phyloP scores from a whole-genome alignment of 1,139 yeast species.

The Groenewaldozyma sp. region DNA sequence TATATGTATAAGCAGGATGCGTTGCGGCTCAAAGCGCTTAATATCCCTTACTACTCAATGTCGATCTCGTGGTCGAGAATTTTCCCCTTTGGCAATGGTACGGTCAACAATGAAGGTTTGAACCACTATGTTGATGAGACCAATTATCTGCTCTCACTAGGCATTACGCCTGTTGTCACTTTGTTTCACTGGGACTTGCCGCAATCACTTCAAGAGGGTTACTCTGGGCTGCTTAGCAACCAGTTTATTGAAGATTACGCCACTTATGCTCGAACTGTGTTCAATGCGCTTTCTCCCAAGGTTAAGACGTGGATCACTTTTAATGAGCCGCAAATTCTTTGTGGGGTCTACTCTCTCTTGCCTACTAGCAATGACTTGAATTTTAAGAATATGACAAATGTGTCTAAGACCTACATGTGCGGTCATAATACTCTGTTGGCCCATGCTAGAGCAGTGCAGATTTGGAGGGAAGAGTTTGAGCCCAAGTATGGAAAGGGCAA shows the following conservation, averaged over 20 bases:
- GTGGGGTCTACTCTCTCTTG: constrained; percentile 2
- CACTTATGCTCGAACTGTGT: constrained; percentile 7
- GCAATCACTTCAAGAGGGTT: constrained; percentile 13
- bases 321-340: constrained; percentile 26
- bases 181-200: constrained; percentile 21
- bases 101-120: constrained; percentile 28
- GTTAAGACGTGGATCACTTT: constrained; percentile 26
- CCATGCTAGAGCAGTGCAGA: constrained; percentile 23
- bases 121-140: constrained; percentile 31
- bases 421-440: constrained; percentile 24
- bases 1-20: constrained; percentile 9
- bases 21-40: constrained; percentile 6
- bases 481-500: constrained; percentile 14
- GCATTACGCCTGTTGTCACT: constrained; percentile 30
- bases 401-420: constrained; percentile 5
- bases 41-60: constrained; percentile 7
- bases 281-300: constrained; percentile 6
- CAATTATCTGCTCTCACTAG: constrained; percentile 26
- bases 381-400: constrained; percentile 1
- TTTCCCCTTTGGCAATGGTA: constrained; percentile 26
- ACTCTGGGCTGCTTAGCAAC: constrained; percentile 11
- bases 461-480: constrained; percentile 24
- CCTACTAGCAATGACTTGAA: background rate
- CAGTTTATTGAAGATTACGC: constrained; percentile 9
- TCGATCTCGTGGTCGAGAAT: constrained; percentile 9